Base-by-base conservation (phyloP, 2,329 filamentous ascomycete species). In the Cyanodermella asteris region DNA sequence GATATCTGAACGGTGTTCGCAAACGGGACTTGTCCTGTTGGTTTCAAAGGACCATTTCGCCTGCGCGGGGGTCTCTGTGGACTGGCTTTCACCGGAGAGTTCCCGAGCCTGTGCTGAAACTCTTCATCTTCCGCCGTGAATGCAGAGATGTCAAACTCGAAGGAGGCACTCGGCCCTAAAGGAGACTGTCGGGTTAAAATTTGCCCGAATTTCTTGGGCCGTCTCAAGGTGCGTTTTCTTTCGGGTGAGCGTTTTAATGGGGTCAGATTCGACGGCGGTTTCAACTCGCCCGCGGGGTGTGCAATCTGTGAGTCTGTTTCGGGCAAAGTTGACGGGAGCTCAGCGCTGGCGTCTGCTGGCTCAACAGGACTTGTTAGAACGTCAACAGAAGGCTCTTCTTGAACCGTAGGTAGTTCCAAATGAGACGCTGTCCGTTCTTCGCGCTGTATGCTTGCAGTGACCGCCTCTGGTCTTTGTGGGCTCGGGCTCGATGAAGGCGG, bases 171-270 rank as follows among this genome's bases (percentile, higher is more conserved):
- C n/a, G 35, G 38, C 24, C 43, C 37, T 11, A 30, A 41, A 5
- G 51, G 51, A 4, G 51, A 53, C 22, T 41, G 38, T 25, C 53
- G 49, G 2, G 45, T 40, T 13, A 50, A 50, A 33, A 56, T 53
- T 16, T 52, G 45, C 8, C 50, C 46, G 26, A 53, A 37, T 24
- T 41, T 38, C 26, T 44, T 41, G 20, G 47, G 45, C 25, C 43
- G 43, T 16, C 43, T 40, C 22, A 43, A 44, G 27, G 41, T 47
- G 17, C 44, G 49, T 29, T 46, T 54, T 28, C 9, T 5, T 13
- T 10, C 29, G 28, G 11, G 31, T 23, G 17, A 22, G 18, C 13
- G 17, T 17, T 24, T 22, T 22, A 14, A 25, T 18, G 15, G 19
- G 6, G 18, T 11, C 13, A 20, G 21, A 9, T 12, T 17, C 10